Conservation (phyloP, 768 basidiomycete species). For the Agaricus subrufescens region DNA sequence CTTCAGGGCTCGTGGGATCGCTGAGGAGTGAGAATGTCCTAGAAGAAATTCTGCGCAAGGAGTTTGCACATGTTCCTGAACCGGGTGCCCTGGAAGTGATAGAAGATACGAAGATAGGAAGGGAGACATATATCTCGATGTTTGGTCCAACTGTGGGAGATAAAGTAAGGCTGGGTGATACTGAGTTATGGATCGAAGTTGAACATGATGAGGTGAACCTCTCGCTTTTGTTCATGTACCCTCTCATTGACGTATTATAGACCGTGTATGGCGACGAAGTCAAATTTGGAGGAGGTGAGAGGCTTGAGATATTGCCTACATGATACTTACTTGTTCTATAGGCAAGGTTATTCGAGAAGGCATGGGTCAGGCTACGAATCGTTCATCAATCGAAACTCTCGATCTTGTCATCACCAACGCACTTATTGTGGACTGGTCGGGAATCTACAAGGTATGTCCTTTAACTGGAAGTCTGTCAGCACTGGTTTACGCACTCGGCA, state of each 20-base stretch:
- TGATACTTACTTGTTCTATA: conserved; percentile 21
- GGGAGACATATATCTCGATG: conserved; percentile 86
- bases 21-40: conserved; percentile 43
- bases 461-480: not conserved
- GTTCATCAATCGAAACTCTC: conserved; percentile 60
- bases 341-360: conserved; percentile 95
- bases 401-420: conserved; percentile 96
- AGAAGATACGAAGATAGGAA: conserved; percentile 50
- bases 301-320: not conserved
- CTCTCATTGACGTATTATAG: conserved; percentile 25
- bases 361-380: conserved; percentile 88
- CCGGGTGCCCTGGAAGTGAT: conserved; percentile 52
- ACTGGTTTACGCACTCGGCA: not conserved
- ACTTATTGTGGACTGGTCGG: conserved; percentile 90
- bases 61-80: conserved; percentile 69
- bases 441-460: conserved; percentile 82
- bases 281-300: conserved; percentile 91
- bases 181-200: conserved; percentile 85
- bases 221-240: not conserved
- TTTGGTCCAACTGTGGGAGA: conserved; percentile 95
- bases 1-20: conserved; percentile 47
- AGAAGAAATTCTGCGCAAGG: conserved; percentile 43
- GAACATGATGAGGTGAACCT: conserved; percentile 70
- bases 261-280: conserved; percentile 94
- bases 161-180: conserved; percentile 84